A percentile compares a stretch with the other conserved stretches of the same genome.
These are phyloP conservation scores for Trichoderma sp. DNA, from an alignment of 2,329 filamentous ascomycete species.

Conservation along the genomic window DNA sequence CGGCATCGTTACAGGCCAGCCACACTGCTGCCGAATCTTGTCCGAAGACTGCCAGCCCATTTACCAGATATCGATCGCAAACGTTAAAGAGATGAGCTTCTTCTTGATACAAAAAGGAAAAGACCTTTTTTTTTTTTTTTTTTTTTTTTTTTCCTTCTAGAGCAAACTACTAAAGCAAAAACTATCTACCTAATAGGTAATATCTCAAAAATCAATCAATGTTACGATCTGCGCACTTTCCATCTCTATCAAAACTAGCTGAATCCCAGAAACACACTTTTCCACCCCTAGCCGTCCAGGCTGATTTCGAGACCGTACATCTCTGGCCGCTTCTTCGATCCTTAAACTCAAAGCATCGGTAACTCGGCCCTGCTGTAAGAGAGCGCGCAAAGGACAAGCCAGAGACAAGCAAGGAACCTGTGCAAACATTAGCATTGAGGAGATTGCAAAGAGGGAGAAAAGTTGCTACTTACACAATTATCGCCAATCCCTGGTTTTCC, in stretches of 20 bases:
- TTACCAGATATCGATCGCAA: not conserved
- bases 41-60: not conserved
- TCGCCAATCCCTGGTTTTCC: slow-evolving; percentile 41
- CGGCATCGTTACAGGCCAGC: not conserved
- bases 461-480: slow-evolving; percentile 47
- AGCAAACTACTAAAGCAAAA: not conserved
- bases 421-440: not conserved
- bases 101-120: not conserved
- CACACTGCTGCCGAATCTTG: not conserved
- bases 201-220: not conserved
- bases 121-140: not conserved
- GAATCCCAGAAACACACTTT: not conserved
- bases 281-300: not conserved
- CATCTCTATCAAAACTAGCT: not conserved
- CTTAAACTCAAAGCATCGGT: not conserved
- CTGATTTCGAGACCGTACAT: not conserved
- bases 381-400: not conserved
- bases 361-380: not conserved
- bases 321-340: not conserved
- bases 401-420: not conserved
- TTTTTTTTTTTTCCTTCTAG: not conserved
- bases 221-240: not conserved
- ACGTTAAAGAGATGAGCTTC: not conserved
- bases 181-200: not conserved
- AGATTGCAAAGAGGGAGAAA: slow-evolving; percentile 38